Evolutionary conservation across 2,329 filamentous ascomycete species (phyloP).

Genomic region (Fusarium burgessii): DNA sequence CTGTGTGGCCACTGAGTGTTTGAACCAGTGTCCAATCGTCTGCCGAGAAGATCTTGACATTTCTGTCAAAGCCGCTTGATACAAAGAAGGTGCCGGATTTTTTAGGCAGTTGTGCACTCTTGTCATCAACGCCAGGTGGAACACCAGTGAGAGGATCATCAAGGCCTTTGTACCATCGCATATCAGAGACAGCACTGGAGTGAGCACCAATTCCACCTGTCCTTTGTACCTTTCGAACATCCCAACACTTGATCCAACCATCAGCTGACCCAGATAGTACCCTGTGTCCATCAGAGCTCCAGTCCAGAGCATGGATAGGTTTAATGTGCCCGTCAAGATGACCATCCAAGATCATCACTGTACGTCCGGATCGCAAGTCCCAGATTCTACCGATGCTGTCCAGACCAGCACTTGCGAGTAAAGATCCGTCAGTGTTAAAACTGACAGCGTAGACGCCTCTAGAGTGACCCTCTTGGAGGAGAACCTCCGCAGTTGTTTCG

Average conservation of each 20-base stretch:
- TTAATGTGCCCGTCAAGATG: conserved; percentile 85
- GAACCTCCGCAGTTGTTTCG: conserved; percentile 82
- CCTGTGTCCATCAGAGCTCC: conserved; percentile 91
- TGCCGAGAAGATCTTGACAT: conserved; percentile 94
- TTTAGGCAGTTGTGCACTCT: conserved; percentile 77
- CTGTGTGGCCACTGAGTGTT: conserved; percentile 88
- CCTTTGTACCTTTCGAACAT: conserved; percentile 87
- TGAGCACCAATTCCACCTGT: conserved; percentile 91
- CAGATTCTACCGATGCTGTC: conserved; percentile 96
- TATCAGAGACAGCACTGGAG: conserved; percentile 88
- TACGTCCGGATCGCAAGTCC: conserved; percentile 92
- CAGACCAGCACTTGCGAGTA: conserved; percentile 90
- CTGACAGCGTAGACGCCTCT: conserved; percentile 90
- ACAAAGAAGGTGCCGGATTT: conserved; percentile 94
- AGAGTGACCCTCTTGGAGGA: conserved; percentile 94
- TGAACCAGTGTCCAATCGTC: conserved; percentile 96
- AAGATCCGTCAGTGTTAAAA: conserved; percentile 91
- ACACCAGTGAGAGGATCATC: conserved; percentile 77
- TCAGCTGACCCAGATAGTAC: conserved; percentile 93
- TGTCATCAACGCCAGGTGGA: conserved; percentile 71
- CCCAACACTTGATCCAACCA: conserved; percentile 98
- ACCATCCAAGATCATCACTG: conserved; percentile 94
- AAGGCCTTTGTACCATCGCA: conserved; percentile 91
- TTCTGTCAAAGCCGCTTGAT: conserved; percentile 91
- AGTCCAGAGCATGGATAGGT: conserved; percentile 93